Base-by-base conservation (phyloP, 768 basidiomycete genomes). In the Pulveroboletus sp. region DNA sequence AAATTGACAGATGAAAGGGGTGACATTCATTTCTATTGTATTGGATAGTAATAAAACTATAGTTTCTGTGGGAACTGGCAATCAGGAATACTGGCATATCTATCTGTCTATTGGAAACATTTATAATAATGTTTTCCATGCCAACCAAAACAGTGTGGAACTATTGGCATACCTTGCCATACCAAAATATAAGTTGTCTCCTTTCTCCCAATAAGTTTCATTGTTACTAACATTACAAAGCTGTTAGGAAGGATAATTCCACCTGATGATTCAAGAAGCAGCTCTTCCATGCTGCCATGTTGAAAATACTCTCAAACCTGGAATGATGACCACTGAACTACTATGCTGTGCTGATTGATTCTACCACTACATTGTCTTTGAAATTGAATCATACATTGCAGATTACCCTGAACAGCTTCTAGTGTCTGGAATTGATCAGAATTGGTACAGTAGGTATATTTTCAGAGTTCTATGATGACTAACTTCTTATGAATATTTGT, bases 101-200 rank as follows among this genome's bases (percentile, higher is more conserved):
- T 61, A 61, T 17, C 26, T 59, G 11, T 59, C 47, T 1, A 54
- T 61, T 16, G 57, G 57, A 2, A 61, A 61, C 36, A 30, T 56
- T 23, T 42, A 49, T 37, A 59, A 54, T 27, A 54, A 51, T n/a
- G 32, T 54, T 30, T 19, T 22, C n/a, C 22, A 19, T 14, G 46
- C 50, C 8, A 57, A 59, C 24, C 20, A 36, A 6, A 48, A 49
- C 24, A 38, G 36, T 4, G 54, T 61, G 2, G 42, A 63, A 3
- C 38, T 59, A 4, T 23, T 58, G 3, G 58, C 39, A 0, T 72
- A 69, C 43, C 50, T 70, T 5, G 54, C 65, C 1, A 64, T 71
- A 20, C 62, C 65, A 8, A 67, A 68, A 54, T 35, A 64, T 38
- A 4, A 0, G 24, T 11, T 2, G n/a, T 6, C 31, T 20, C n/a